These are phyloP conservation scores for Vicia faba DNA, from an alignment of 306 rosid species.

Conservation along the genomic window DNA sequence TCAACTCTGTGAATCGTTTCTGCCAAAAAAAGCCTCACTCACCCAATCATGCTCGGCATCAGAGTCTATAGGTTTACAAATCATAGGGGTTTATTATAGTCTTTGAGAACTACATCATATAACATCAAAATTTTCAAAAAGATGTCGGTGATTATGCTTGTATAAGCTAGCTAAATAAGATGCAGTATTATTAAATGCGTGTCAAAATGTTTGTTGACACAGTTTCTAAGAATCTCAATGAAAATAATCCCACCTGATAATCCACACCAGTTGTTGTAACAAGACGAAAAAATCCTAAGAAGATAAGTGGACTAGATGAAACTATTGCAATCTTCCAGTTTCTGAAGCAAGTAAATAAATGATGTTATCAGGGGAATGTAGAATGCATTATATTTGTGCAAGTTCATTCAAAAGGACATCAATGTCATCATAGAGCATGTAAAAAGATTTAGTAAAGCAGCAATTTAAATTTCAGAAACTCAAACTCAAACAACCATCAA, in stretches of 20 bases:
- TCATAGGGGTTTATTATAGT: not conserved
- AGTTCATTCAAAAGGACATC: conserved; percentile 12
- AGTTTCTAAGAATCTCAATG: conserved; percentile 21
- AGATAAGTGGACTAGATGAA: conserved; percentile 70
- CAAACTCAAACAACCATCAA: no score
- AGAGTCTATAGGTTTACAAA: conserved; percentile 6
- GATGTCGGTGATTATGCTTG: not conserved
- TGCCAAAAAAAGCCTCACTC: not conserved
- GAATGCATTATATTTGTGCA: conserved; percentile 24
- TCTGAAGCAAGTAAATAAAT: conserved; percentile 48
- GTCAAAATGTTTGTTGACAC: not conserved
- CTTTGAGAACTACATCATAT: conserved; percentile 6
- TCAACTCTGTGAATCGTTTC: not conserved
- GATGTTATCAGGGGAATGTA: conserved; percentile 30
- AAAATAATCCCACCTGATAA: conserved; percentile 68
- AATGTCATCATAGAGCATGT: conserved; percentile 2
- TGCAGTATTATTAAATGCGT: conserved; percentile 1
- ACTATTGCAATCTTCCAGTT: conserved; percentile 61
- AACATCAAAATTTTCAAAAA: conserved; percentile 12
- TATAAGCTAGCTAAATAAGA: conserved; percentile 23
- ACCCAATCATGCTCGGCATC: not conserved
- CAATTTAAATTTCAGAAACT: not conserved
- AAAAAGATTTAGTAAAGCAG: conserved; percentile 10
- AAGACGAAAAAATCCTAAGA: conserved; percentile 77
- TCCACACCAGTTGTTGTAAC: conserved; percentile 74